Conservation (phyloP, 495 filamentous ascomycete genomes). For the Saxophila tyrrhenica region DNA sequence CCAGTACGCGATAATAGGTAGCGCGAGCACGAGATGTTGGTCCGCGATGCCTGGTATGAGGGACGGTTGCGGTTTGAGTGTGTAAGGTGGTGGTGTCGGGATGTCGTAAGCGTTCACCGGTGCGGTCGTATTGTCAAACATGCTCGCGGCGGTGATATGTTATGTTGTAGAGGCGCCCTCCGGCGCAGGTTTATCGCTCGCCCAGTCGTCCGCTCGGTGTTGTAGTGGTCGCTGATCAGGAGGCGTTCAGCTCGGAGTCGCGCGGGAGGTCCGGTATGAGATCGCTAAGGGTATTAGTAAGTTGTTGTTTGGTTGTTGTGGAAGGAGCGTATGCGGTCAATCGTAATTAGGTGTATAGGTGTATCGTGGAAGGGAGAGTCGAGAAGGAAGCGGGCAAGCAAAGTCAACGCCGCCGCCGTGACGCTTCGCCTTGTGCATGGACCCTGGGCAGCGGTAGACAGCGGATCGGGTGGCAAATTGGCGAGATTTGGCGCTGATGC, state of each 20-base stretch:
- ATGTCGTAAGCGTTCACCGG: constrained; percentile 35
- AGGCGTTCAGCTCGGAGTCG: constrained; percentile 1
- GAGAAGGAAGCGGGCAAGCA: too few relatives aligned
- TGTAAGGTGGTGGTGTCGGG: constrained; percentile 69
- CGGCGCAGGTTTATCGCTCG: neutral
- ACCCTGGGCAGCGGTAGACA: too few relatives aligned
- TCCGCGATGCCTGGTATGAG: constrained; percentile 72
- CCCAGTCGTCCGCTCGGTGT: neutral
- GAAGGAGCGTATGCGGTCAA: constrained; percentile 18
- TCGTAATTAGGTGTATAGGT: neutral
- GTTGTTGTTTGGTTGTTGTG: neutral
- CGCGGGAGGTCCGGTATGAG: neutral
- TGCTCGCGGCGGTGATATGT: neutral
- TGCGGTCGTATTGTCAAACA: constrained; percentile 34
- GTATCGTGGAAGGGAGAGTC: neutral
- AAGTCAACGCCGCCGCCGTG: too few relatives aligned
- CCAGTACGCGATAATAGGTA: constrained; percentile 87
- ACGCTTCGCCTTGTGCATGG: too few relatives aligned
- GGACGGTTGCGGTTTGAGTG: constrained; percentile 51
- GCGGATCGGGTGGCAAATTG: constrained; percentile 7
- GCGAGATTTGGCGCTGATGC: too few relatives aligned
- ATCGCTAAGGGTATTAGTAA: neutral
- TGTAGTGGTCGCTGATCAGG: neutral
- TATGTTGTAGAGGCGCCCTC: neutral
- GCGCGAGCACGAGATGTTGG: constrained; percentile 56